Base-by-base conservation (phyloP, 2,329 filamentous ascomycete genomes). In the Macrophomina tecta region DNA sequence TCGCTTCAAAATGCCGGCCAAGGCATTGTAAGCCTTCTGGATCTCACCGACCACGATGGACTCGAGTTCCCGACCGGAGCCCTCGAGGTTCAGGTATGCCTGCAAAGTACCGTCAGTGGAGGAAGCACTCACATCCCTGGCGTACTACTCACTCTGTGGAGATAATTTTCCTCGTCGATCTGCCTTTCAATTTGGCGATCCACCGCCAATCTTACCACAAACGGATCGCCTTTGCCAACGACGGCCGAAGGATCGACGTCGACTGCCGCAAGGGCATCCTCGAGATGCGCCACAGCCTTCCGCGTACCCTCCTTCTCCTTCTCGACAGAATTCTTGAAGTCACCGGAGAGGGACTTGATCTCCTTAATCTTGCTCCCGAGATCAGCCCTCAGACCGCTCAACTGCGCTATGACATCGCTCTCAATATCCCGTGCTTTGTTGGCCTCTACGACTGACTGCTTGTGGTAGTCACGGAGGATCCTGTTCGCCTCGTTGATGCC, bases 321-420 rank as follows among this genome's bases (percentile, higher is more conserved):
- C 32, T 97, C 93, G 9, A 99, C 93, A 0, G 90, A 91, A 76
- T 97, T 99, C 81, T 97, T 97, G 81, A 99, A 99, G 78, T 99
- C 95, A 16, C 93, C 91, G 5, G 93, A 91, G 16, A 99, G 83
- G 71, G 89, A 90, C 81, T 97, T 97, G 82, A 99, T 99, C 80
- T 99, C 95, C 80, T 98, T 99, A 79, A 97, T 97, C 82, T 99
- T 99, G 77, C 96, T 93, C 69, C 91, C 91, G 18, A 99, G 83
- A 78, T 99, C 95, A 74, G 89, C 94, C 67, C 95, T 85, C 64
- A 99, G 82, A 1, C 93, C 93, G 2, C 90, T 93, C 66, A 99
- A 83, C 63, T 94, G 93, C 61, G 92, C 84, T 70, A 98, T 93
- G 55, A 99, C 93, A 75, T 98, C 94, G 69, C 90, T 89, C 76